These are phyloP conservation scores for Gloeostereum incarnatum DNA, from an alignment of 768 basidiomycete genomes.

Conservation along the genomic window DNA sequence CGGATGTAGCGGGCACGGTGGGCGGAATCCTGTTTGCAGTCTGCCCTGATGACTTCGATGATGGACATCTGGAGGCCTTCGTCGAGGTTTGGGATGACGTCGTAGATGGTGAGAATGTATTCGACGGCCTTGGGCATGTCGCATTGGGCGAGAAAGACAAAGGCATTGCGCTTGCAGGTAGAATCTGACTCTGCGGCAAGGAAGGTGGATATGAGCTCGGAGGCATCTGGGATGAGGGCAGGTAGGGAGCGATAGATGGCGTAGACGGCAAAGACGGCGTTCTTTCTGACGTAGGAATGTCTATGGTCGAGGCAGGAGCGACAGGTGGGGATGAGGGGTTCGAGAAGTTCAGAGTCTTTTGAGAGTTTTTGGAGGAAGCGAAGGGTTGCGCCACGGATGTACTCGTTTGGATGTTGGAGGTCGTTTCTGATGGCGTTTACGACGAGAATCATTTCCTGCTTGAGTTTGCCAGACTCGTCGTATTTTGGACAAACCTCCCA, in stretches of 20 bases:
- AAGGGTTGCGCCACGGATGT: slow-evolving; percentile 95
- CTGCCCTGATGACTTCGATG: slow-evolving; percentile 87
- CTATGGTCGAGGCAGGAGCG: slow-evolving; percentile 94
- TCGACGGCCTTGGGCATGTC: slow-evolving; percentile 89
- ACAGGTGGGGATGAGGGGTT: slow-evolving; percentile 91
- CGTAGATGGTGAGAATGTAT: slow-evolving; percentile 80
- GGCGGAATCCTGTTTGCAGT: slow-evolving; percentile 78
- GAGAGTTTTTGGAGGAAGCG: slow-evolving; percentile 95
- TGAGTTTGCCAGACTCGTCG: slow-evolving; percentile 93
- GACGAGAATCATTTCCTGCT: slow-evolving; percentile 99
- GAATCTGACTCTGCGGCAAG: slow-evolving; percentile 92
- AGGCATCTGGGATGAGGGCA: slow-evolving; percentile 90
- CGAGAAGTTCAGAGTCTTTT: slow-evolving; percentile 87
- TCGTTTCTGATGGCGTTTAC: slow-evolving; percentile 99
- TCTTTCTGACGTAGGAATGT: slow-evolving; percentile 96
- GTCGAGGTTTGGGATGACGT: slow-evolving; percentile 74
- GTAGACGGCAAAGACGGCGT: slow-evolving; percentile 94
- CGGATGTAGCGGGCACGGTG: slow-evolving; percentile 87
- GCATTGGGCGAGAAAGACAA: slow-evolving; percentile 84
- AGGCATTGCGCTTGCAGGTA: slow-evolving; percentile 95
- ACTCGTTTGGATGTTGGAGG: slow-evolving; percentile 99
- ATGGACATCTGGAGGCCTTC: slow-evolving; percentile 93
- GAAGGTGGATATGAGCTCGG: slow-evolving; percentile 94
- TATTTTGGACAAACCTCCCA: slow-evolving; percentile 98
- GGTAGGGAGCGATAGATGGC: slow-evolving; percentile 94